Conservation (phyloP, 2,329 filamentous ascomycete species). For the Leptosphaerulina australis region DNA sequence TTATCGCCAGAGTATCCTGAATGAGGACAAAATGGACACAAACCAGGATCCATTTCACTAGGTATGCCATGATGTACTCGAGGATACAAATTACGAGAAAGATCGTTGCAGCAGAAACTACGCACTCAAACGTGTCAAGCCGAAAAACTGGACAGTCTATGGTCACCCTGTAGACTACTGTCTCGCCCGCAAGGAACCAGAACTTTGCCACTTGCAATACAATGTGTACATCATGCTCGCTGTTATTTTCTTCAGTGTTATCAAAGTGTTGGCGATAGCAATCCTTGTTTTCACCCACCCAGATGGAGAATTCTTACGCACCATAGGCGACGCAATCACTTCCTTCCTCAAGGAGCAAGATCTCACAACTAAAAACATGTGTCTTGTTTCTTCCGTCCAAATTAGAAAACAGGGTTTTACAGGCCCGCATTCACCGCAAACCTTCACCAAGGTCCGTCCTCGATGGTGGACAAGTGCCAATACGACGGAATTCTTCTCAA, state of each 20-base stretch:
- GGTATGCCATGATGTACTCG: constrained; percentile 21
- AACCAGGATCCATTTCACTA: constrained; percentile 23
- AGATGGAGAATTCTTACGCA: constrained; percentile 18
- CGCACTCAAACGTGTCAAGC: background rate
- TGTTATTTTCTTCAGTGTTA: constrained; percentile 22
- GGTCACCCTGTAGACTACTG: constrained; percentile 21
- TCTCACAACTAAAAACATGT: constrained; percentile 24
- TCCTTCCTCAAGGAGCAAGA: constrained; percentile 35
- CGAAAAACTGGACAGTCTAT: constrained; percentile 25
- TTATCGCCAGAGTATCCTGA: constrained; percentile 18
- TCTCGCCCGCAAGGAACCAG: constrained; percentile 14
- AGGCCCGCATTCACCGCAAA: constrained; percentile 6
- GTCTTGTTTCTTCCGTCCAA: constrained; percentile 23
- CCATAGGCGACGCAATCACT: constrained; percentile 36
- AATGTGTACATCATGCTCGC: constrained; percentile 22
- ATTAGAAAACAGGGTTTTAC: constrained; percentile 16
- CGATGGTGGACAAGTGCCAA: constrained; percentile 21
- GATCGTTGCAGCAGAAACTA: constrained; percentile 2
- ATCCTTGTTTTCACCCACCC: constrained; percentile 18
- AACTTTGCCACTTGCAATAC: constrained; percentile 26
- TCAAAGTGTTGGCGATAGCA: constrained; percentile 25
- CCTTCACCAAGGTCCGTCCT: constrained; percentile 13
- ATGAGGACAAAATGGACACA: constrained; percentile 13
- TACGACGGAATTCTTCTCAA: constrained; percentile 21
- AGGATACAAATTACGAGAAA: background rate